These are phyloP conservation scores for Candida tallmaniae DNA, from an alignment of 805 yeast genomes.

Conservation along the genomic window DNA sequence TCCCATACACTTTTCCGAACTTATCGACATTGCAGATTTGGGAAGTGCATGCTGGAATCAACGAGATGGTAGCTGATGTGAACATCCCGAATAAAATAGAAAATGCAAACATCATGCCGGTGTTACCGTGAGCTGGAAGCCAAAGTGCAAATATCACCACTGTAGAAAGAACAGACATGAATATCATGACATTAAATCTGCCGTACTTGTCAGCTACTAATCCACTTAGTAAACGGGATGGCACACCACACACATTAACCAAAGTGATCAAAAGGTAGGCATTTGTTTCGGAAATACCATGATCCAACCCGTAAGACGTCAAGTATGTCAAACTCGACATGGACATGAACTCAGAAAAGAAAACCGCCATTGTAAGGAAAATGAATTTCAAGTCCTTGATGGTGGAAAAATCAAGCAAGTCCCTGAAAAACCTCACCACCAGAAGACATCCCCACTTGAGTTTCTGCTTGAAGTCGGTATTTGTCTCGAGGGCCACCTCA, in stretches of 20 bases:
- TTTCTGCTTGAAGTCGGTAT: not conserved
- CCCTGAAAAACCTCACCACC: slow-evolving; percentile 24
- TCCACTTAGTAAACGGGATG: slow-evolving; percentile 24
- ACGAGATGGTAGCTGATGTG: slow-evolving; percentile 51
- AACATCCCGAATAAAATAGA: slow-evolving; percentile 50
- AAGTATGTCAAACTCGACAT: slow-evolving; percentile 34
- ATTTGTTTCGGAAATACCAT: slow-evolving; percentile 16
- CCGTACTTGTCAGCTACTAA: slow-evolving; percentile 25
- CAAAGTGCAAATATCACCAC: slow-evolving; percentile 20
- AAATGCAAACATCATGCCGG: slow-evolving; percentile 40
- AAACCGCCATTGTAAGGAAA: slow-evolving; percentile 21
- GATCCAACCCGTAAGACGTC: slow-evolving; percentile 23
- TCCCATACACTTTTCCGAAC: slow-evolving; percentile 53
- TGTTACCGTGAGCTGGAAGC: slow-evolving; percentile 29
- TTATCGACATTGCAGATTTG: slow-evolving; percentile 52
- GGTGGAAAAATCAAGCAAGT: slow-evolving; percentile 19
- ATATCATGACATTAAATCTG: slow-evolving; percentile 22
- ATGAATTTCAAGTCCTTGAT: slow-evolving; percentile 20
- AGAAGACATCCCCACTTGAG: not conserved
- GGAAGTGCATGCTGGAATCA: slow-evolving; percentile 58
- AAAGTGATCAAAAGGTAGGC: slow-evolving; percentile 22
- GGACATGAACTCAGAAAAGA: slow-evolving; percentile 44
- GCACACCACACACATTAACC: slow-evolving; percentile 25
- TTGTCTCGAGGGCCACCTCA: not conserved
- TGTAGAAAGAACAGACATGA: slow-evolving; percentile 18